phyloP scores from a whole-genome alignment of 2,329 filamentous ascomycete genomes.

The Dichotomopilus funicola region DNA sequence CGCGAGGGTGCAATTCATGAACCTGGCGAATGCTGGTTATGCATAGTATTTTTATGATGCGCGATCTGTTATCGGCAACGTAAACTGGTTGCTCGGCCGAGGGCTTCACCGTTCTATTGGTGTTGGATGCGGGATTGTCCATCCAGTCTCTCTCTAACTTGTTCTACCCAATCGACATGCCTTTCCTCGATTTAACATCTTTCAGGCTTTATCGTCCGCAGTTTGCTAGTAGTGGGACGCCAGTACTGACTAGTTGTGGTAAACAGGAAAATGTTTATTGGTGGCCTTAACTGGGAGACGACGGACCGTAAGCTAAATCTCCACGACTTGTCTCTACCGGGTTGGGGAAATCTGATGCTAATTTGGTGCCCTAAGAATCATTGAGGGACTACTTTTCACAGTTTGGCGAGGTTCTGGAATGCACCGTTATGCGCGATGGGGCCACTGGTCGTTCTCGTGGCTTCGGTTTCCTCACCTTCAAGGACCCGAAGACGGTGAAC shows the following conservation, averaged over 20 bases:
- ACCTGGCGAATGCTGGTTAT: not conserved
- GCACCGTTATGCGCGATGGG: slow-evolving; percentile 98
- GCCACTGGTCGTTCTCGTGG: slow-evolving; percentile 88
- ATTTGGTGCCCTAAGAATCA: slow-evolving; percentile 59
- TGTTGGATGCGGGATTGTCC: not conserved
- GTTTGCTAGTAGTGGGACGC: not conserved
- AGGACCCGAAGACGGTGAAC: slow-evolving; percentile 94
- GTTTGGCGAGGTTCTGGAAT: slow-evolving; percentile 94
- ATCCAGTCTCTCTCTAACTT: not conserved
- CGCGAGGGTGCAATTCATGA: not conserved
- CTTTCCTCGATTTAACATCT: not conserved
- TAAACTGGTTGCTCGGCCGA: not conserved
- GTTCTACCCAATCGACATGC: not conserved
- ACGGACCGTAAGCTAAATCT: slow-evolving; percentile 71
- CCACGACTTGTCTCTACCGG: not conserved
- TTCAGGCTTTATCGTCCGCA: not conserved
- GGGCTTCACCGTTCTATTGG: not conserved
- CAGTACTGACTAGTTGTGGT: slow-evolving; percentile 23
- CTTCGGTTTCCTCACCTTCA: slow-evolving; percentile 97
- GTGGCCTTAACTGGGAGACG: slow-evolving; percentile 97
- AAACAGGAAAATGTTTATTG: slow-evolving; percentile 97
- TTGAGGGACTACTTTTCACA: slow-evolving; percentile 95
- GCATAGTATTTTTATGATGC: not conserved
- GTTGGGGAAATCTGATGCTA: not conserved
- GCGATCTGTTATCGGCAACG: not conserved